Percentiles rank a stretch among this genome's conserved stretches.
These are phyloP conservation scores for Carex cristatella DNA, from an alignment of 176 grass and related monocot species.

Conservation along the genomic window DNA sequence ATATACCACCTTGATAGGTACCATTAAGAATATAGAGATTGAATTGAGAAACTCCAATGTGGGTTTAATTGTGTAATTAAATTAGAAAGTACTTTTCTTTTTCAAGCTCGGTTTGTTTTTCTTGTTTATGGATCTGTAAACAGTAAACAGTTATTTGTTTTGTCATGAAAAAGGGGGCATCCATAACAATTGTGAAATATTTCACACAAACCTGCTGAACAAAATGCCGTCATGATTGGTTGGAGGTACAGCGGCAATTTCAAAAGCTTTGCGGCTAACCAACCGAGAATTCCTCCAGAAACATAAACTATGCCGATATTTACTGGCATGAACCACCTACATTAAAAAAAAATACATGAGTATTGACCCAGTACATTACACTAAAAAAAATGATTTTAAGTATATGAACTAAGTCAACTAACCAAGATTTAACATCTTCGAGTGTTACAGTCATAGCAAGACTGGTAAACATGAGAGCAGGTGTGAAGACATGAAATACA, in stretches of 20 bases:
- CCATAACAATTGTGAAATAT: neutral
- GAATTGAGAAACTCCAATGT: neutral
- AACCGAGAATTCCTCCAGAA: conserved; percentile 54
- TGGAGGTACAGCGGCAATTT: conserved; percentile 49
- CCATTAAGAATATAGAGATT: neutral
- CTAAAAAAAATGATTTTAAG: neutral
- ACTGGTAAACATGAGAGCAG: conserved; percentile 62
- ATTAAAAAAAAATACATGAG: conserved; percentile 7
- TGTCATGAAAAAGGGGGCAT: neutral
- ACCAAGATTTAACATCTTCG: conserved; percentile 77
- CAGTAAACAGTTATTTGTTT: neutral
- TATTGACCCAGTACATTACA: neutral
- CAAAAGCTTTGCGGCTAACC: conserved; percentile 59
- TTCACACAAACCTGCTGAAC: conserved; percentile 49
- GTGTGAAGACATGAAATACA: conserved; percentile 76
- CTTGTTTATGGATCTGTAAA: neutral
- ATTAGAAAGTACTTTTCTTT: neutral
- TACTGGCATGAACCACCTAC: conserved; percentile 96
- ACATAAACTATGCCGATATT: conserved; percentile 76
- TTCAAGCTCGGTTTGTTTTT: neutral
- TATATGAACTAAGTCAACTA: neutral
- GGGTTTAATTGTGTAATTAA: neutral
- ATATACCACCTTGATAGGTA: neutral
- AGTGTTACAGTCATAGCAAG: conserved; percentile 76
- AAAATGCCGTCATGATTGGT: conserved; percentile 58